phyloP scores from a whole-genome alignment of 768 basidiomycete genomes.

The Grammothele lineata region DNA sequence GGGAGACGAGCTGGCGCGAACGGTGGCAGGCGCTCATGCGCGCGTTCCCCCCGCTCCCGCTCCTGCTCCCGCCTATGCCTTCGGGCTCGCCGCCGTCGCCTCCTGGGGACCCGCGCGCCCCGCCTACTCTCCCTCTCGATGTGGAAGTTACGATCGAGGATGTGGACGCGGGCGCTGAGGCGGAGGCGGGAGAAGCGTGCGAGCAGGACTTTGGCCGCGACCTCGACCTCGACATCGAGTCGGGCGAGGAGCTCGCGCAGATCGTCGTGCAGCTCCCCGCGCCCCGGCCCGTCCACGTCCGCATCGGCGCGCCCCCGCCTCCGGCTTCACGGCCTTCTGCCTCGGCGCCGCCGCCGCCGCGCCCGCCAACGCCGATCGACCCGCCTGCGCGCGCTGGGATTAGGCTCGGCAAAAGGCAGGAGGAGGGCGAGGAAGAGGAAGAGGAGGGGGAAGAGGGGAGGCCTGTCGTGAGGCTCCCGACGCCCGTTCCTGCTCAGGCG shows the following conservation, averaged over 20 bases:
- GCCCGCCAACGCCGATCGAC: background rate
- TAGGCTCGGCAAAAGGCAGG: background rate
- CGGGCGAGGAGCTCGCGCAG: background rate
- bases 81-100: too few species aligned
- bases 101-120: too few species aligned
- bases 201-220: too few species aligned
- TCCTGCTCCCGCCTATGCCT: background rate
- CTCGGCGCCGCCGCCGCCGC: background rate
- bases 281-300: background rate
- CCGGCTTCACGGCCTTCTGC: background rate
- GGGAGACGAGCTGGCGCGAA: conserved; percentile 4
- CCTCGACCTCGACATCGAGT: too few species aligned
- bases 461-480: too few species aligned
- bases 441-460: too few species aligned
- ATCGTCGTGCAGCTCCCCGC: too few species aligned
- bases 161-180: too few species aligned
- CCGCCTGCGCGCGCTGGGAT: background rate
- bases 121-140: too few species aligned
- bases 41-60: background rate
- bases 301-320: background rate
- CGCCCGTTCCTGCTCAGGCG: too few species aligned
- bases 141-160: too few species aligned
- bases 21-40: conserved; percentile 9
- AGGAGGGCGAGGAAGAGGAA: background rate
- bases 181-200: too few species aligned